Evolutionary conservation across 2,329 filamentous ascomycete genomes (phyloP).

Genomic region (Trichophyton benhamiae): DNA sequence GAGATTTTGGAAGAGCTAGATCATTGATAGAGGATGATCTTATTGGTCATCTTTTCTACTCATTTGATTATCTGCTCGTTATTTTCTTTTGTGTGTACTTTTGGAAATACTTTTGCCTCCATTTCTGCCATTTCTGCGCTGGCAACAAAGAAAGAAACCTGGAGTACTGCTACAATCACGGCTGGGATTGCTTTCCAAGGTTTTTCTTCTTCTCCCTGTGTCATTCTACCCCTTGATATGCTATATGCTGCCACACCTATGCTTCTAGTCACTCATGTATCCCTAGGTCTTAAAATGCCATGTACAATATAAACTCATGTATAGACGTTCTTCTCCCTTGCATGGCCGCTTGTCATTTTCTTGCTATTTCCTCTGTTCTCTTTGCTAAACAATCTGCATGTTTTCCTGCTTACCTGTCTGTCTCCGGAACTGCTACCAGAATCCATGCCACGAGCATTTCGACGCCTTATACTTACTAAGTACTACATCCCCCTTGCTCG

Average conservation of each 20-base stretch:
- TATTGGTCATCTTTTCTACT: background rate
- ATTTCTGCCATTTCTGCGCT: background rate
- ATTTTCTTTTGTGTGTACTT: background rate
- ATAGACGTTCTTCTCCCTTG: background rate
- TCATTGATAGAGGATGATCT: background rate
- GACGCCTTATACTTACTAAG: too few relatives aligned
- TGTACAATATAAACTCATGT: conserved; percentile 3
- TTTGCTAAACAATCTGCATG: background rate
- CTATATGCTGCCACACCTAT: background rate
- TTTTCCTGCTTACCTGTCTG: background rate
- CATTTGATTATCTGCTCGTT: background rate
- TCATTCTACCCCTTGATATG: background rate
- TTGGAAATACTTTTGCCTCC: background rate
- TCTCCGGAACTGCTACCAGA: background rate
- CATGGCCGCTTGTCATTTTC: background rate
- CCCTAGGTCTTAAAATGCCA: background rate
- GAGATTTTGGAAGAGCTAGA: conserved; percentile 2
- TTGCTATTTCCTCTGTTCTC: background rate
- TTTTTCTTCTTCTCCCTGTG: background rate
- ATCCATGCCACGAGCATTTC: conserved; percentile 1
- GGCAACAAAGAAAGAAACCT: background rate
- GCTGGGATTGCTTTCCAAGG: conserved; percentile 3
- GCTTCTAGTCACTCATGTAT: background rate
- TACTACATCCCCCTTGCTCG: background rate
- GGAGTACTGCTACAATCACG: background rate